phyloP scores from a whole-genome alignment of 345 rosid genomes.

The Trapa incisa region DNA sequence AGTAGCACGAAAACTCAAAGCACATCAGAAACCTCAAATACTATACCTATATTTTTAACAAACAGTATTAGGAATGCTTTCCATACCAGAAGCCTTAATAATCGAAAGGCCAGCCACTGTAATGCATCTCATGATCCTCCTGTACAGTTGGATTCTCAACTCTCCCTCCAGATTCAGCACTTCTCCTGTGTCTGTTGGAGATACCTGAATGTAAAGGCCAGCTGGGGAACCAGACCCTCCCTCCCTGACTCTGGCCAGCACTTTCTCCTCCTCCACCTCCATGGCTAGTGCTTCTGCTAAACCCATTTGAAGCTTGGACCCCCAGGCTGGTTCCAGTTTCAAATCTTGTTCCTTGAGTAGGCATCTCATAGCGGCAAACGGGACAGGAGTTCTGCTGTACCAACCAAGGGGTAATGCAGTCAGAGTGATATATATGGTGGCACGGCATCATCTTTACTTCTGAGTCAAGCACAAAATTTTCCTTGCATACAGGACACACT shows the following conservation, averaged over 20 bases:
- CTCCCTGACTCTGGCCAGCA: slow-evolving; percentile 4
- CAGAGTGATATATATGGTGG: slow-evolving; percentile 27
- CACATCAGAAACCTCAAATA: not conserved
- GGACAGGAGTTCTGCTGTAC: slow-evolving; percentile 39
- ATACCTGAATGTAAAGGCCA: not conserved
- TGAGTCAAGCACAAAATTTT: slow-evolving; percentile 23
- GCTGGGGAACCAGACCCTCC: slow-evolving; percentile 10
- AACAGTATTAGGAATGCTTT: not conserved
- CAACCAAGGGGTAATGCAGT: slow-evolving; percentile 35
- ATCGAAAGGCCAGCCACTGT: slow-evolving; percentile 15
- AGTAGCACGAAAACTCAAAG: not conserved
- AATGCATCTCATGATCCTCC: slow-evolving; percentile 12
- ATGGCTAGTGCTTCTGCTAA: not conserved
- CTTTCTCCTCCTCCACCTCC: slow-evolving; percentile 5
- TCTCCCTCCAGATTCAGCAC: slow-evolving; percentile 5
- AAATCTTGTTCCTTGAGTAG: not conserved
- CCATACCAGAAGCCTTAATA: not conserved
- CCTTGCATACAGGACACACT: slow-evolving; percentile 38
- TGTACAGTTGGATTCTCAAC: not conserved
- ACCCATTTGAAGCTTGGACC: not conserved
- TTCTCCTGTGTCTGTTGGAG: not conserved
- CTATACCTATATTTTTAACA: not conserved
- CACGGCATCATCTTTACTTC: slow-evolving; percentile 37
- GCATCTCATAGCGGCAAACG: slow-evolving; percentile 29
- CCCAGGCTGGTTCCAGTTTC: not conserved